A percentile compares a stretch with the other conserved stretches of the same genome.
Evolutionary conservation across 208 protist species (phyloP).

Genomic region (Polymyxa betae): DNA sequence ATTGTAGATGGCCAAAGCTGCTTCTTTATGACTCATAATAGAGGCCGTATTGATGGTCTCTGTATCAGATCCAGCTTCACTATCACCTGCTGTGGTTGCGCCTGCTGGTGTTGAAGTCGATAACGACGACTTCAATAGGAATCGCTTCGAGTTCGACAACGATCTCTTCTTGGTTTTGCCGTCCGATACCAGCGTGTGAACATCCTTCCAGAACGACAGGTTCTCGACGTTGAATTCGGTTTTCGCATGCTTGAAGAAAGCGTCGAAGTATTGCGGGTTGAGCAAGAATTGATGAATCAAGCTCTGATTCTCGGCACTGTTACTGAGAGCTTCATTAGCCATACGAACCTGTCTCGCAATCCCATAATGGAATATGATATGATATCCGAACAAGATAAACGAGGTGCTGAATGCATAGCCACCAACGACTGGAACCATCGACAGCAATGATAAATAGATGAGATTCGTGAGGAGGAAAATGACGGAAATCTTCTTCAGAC

Average conservation of each 20-base stretch:
- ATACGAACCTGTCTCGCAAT: not conserved
- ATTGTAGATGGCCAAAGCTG: not conserved
- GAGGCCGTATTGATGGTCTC: too few species aligned
- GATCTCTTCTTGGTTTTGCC: not conserved
- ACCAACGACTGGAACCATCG: not conserved
- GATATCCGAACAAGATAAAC: not conserved
- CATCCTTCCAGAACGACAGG: constrained; percentile 38
- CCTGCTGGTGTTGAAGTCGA: not conserved
- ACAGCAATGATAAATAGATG: not conserved
- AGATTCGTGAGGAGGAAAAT: not conserved
- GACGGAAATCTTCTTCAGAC: not conserved
- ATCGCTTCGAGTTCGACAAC: not conserved
- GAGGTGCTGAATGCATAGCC: not conserved
- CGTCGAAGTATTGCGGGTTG: constrained; percentile 6
- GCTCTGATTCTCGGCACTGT: not conserved
- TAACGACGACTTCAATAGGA: not conserved
- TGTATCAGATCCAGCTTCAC: not conserved
- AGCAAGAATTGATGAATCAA: not conserved
- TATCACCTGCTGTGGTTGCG: not conserved
- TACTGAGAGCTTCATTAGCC: not conserved
- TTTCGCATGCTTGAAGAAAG: constrained; percentile 6
- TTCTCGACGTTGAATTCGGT: constrained; percentile 50
- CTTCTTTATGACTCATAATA: not conserved
- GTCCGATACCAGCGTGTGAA: not conserved
- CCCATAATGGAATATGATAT: constrained; percentile 1